Evolutionary conservation across 2,329 filamentous ascomycete species (phyloP).

Genomic region (Cladophialophora chaetospira): DNA sequence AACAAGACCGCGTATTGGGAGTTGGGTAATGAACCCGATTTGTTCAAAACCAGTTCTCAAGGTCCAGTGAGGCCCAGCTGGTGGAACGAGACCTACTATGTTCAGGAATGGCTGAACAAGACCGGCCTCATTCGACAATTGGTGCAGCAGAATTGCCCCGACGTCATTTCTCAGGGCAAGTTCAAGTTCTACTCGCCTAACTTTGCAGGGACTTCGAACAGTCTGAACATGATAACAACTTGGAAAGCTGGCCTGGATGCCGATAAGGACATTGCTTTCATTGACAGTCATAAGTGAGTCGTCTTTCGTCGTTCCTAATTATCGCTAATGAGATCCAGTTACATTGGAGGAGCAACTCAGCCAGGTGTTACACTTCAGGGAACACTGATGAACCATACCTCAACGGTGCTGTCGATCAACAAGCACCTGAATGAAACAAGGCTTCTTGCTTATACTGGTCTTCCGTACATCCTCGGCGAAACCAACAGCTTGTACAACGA

Average conservation of each 20-base stretch:
- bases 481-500: constrained; percentile 65
- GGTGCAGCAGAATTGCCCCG: constrained; percentile 54
- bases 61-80: constrained; percentile 53
- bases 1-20: constrained; percentile 61
- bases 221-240: constrained; percentile 52
- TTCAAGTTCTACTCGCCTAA: constrained; percentile 61
- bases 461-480: constrained; percentile 62
- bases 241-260: constrained; percentile 58
- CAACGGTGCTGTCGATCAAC: constrained; percentile 54
- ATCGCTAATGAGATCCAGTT: constrained; percentile 45
- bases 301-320: background rate
- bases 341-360: constrained; percentile 62
- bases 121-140: constrained; percentile 52
- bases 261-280: constrained; percentile 54
- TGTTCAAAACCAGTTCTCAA: constrained; percentile 57
- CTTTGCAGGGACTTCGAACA: constrained; percentile 57
- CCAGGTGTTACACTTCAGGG: constrained; percentile 63
- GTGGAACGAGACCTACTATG: constrained; percentile 60
- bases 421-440: constrained; percentile 53
- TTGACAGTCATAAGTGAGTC: constrained; percentile 62
- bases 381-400: constrained; percentile 65
- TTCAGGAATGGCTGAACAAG: constrained; percentile 60
- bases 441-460: constrained; percentile 42
- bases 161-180: constrained; percentile 43
- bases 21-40: constrained; percentile 66